Percentiles rank a stretch among this genome's conserved stretches.
These are phyloP conservation scores for Sclerotinia minor DNA, from an alignment of 2,329 filamentous ascomycete species.

Conservation along the genomic window DNA sequence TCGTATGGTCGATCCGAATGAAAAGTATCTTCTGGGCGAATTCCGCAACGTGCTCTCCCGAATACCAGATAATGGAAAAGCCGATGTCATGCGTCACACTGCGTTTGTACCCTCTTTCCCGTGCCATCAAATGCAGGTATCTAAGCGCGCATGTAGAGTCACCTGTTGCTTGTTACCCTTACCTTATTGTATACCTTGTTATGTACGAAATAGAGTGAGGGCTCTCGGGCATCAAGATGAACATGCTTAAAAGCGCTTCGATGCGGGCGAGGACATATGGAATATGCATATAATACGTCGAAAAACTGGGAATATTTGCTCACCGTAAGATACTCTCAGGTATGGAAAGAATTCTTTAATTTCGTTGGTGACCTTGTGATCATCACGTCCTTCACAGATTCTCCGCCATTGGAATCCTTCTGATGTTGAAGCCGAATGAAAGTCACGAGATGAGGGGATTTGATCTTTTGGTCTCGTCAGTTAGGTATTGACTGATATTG, in stretches of 20 bases:
- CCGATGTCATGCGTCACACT: conserved; percentile 26
- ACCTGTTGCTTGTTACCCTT: conserved; percentile 15
- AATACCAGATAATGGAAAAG: conserved; percentile 19
- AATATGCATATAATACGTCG: conserved; percentile 8
- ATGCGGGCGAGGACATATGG: conserved; percentile 22
- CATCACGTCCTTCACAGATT: conserved; percentile 13
- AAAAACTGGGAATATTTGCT: conserved; percentile 12
- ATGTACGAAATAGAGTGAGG: background rate
- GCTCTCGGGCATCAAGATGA: conserved; percentile 11
- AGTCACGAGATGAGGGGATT: conserved; percentile 11
- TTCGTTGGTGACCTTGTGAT: conserved; percentile 16
- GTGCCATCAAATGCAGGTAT: background rate
- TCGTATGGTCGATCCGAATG: background rate
- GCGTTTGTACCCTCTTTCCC: conserved; percentile 20
- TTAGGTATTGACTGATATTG: background rate
- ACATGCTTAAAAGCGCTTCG: conserved; percentile 15
- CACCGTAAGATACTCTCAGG: conserved; percentile 22
- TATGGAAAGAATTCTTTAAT: background rate
- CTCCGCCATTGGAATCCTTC: conserved; percentile 4
- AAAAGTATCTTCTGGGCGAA: conserved; percentile 17
- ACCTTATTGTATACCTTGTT: conserved; percentile 5
- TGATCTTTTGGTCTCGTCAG: conserved; percentile 4
- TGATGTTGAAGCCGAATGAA: background rate
- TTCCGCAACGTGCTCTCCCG: conserved; percentile 15
- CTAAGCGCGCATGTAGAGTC: conserved; percentile 26